Base-by-base conservation (phyloP, 331 rosid species). In the Phaseolus coccineus region DNA sequence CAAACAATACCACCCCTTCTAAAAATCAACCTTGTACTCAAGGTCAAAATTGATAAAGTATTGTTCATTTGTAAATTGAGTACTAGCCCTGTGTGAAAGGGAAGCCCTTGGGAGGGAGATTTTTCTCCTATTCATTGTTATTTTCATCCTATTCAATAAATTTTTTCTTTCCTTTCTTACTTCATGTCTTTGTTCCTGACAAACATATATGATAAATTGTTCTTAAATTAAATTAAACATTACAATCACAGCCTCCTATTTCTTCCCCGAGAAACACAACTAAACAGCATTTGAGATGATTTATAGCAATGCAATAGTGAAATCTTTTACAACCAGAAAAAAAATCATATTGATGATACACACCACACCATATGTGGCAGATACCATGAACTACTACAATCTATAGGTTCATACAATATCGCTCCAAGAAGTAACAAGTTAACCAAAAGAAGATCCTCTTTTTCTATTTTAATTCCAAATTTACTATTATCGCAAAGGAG, bases 401-500 rank as follows among this genome's bases (percentile, higher is more conserved):
- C 16, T 27, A 25, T 11, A 57, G 33, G 64, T 27, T 72, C 69
- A 51, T 73, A 55, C 9, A 16, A 46, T 46, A 46, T 42, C n/a
- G 30, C 44, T 24, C 9, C 53, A 69, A 50, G 68, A 62, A 82
- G 57, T 27, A 59, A 47, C 40, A 0, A 61, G 50, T 48, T 66
- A 82, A 77, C 55, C 59, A 51, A 22, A 51, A 4, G 58, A 14
- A 19, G 52, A 30, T 40, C 31, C 48, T 31, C 12, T 15, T 53
- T 77, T 55, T 9, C 33, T 10, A 22, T 53, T 39, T 39, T 16
- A 19, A 24, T 67, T 35, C 63, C 16, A 62, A 58, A 56, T 56
- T 72, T 83, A 69, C 80, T 47, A 28, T 59, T 28, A 30, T 30
- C 31, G 42, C 61, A 53, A 82, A 46, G 64, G 55, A 11, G 13